Percentiles rank a stretch among this genome's conserved stretches.
phyloP scores from a whole-genome alignment of 176 grass and related monocot genomes.

The Avena sativa region DNA sequence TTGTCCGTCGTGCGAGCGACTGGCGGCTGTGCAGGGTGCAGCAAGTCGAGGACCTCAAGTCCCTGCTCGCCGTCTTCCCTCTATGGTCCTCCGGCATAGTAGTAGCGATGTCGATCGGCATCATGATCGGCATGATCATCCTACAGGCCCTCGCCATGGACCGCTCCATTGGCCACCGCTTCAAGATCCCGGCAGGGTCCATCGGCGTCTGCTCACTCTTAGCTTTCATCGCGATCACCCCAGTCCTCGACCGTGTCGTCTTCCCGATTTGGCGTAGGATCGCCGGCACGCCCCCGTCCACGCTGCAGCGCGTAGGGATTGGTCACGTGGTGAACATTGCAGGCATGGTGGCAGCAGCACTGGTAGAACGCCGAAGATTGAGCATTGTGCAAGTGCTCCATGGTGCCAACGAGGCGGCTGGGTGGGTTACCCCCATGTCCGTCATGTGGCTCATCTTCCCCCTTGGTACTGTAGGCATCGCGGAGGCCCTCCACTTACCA shows the following conservation, averaged over 20 bases:
- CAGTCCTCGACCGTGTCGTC: slow-evolving; percentile 44
- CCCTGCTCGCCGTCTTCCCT: slow-evolving; percentile 44
- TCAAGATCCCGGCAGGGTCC: slow-evolving; percentile 56
- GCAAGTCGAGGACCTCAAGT: slow-evolving; percentile 64
- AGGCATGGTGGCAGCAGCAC: slow-evolving; percentile 42
- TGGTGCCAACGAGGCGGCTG: neutral
- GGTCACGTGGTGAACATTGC: slow-evolving; percentile 48
- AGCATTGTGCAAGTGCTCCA: slow-evolving; percentile 35
- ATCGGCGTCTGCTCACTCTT: slow-evolving; percentile 25
- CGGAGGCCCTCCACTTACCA: slow-evolving; percentile 49
- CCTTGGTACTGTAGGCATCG: slow-evolving; percentile 40
- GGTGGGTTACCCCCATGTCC: slow-evolving; percentile 57
- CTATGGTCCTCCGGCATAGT: slow-evolving; percentile 51
- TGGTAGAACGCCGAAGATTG: slow-evolving; percentile 47
- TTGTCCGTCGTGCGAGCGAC: slow-evolving; percentile 20
- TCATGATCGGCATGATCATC: slow-evolving; percentile 41
- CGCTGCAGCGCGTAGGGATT: slow-evolving; percentile 55
- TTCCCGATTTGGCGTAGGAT: slow-evolving; percentile 48
- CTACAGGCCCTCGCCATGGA: slow-evolving; percentile 68
- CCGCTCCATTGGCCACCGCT: slow-evolving; percentile 50
- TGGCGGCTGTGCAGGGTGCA: slow-evolving; percentile 33
- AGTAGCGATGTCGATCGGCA: slow-evolving; percentile 45
- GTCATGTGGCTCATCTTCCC: slow-evolving; percentile 62
- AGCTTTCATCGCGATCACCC: slow-evolving; percentile 24
- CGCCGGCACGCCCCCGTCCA: slow-evolving; percentile 1